Evolutionary conservation across 2,329 filamentous ascomycete species (phyloP).

Genomic region (Neophaeococcomyces aloes): DNA sequence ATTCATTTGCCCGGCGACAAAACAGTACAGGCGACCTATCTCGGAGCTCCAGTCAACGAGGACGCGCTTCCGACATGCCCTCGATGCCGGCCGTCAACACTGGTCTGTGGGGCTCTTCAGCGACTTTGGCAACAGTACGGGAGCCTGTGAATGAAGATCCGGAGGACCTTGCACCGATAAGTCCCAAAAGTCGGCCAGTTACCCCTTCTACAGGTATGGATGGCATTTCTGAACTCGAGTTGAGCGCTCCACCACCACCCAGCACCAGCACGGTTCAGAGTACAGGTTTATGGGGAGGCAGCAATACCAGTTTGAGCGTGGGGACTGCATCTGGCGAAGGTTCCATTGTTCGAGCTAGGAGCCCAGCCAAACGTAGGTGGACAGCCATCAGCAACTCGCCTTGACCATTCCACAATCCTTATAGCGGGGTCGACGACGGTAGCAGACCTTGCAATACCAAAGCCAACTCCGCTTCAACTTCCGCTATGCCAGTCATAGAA

Average conservation of each 20-base stretch:
- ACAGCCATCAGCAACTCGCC: conserved; percentile 4
- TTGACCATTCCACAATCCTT: neutral
- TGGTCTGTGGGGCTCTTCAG: conserved; percentile 16
- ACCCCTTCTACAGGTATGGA: neutral
- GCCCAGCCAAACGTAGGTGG: conserved; percentile 7
- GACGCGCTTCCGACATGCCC: conserved; percentile 9
- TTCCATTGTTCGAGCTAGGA: conserved; percentile 3
- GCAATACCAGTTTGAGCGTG: neutral
- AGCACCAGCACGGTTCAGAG: conserved; percentile 1
- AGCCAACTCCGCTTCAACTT: no score
- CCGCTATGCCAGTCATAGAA: no score
- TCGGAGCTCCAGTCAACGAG: conserved; percentile 14
- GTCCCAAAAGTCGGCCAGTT: conserved; percentile 2
- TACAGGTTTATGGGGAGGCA: conserved; percentile 4
- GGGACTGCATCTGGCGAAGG: conserved; percentile 4
- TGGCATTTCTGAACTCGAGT: conserved; percentile 1
- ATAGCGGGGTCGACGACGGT: no score
- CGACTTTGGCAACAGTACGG: neutral
- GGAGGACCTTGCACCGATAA: conserved; percentile 3
- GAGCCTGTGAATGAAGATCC: conserved; percentile 1
- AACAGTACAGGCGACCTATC: conserved; percentile 5
- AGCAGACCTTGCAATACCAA: no score
- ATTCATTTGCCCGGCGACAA: conserved; percentile 10
- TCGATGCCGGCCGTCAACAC: conserved; percentile 8
- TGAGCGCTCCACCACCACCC: neutral